These are phyloP conservation scores for Thermomyces lanuginosus DNA, from an alignment of 2,329 filamentous ascomycete genomes.

Conservation along the genomic window DNA sequence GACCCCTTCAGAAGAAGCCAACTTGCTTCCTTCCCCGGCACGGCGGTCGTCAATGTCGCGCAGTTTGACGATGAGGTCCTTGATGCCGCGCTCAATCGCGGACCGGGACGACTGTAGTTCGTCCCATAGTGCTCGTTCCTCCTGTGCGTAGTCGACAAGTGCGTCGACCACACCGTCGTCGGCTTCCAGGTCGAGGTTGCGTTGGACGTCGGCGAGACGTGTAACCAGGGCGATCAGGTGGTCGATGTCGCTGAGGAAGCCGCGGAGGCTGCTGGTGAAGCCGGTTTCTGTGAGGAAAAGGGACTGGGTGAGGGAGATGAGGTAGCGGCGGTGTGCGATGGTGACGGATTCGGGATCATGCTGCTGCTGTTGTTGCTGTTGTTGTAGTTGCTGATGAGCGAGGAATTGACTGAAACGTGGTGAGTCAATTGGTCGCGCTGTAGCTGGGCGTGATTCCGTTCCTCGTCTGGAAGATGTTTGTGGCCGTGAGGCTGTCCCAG, in stretches of 20 bases:
- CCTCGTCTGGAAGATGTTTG: conserved; percentile 1
- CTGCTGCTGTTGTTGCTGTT: conserved; percentile 16
- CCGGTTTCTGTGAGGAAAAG: conserved; percentile 27
- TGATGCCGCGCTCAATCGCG: conserved; percentile 51
- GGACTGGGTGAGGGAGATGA: conserved; percentile 43
- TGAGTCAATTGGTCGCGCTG: not conserved
- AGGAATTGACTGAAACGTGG: not conserved
- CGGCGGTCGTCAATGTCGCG: conserved; percentile 45
- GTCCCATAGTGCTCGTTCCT: conserved; percentile 51
- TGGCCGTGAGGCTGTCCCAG: conserved; percentile 10
- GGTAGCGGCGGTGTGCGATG: conserved; percentile 60
- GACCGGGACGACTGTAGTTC: conserved; percentile 49
- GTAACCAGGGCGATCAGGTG: conserved; percentile 61
- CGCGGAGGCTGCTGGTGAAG: conserved; percentile 25
- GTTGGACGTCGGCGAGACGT: conserved; percentile 61
- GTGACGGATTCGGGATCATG: conserved; percentile 78
- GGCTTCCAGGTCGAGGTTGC: conserved; percentile 60
- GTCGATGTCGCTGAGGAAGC: conserved; percentile 45
- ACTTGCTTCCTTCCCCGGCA: conserved; percentile 23
- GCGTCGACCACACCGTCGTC: conserved; percentile 70
- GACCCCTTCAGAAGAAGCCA: conserved; percentile 4
- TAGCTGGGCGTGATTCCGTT: not conserved
- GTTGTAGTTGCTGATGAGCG: conserved; percentile 3
- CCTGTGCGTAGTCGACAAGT: conserved; percentile 52
- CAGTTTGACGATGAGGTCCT: conserved; percentile 40